phyloP scores from a whole-genome alignment of 164 flowering plant genomes.

The Chimonanthus praecox region DNA sequence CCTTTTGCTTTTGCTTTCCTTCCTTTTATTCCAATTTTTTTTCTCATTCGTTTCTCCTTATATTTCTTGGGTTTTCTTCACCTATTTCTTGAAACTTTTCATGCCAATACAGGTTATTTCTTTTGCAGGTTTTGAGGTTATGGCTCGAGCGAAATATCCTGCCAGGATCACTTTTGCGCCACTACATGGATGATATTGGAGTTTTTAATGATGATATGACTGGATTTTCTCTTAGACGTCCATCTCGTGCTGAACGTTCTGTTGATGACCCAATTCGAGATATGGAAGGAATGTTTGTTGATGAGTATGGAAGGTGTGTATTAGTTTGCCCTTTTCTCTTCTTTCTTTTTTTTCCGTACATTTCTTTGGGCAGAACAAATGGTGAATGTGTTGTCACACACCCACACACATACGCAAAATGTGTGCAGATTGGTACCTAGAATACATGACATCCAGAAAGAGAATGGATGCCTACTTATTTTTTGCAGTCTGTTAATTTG shows the following conservation, averaged over 20 bases:
- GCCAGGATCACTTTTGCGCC: conserved; percentile 79
- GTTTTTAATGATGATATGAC: conserved; percentile 56
- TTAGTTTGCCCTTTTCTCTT: neutral
- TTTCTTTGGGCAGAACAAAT: no score
- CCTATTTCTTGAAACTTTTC: no score
- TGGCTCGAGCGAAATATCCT: conserved; percentile 97
- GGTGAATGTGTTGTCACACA: no score
- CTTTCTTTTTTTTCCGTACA: neutral
- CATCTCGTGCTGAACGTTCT: conserved; percentile 84
- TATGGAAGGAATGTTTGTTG: conserved; percentile 98
- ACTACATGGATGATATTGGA: conserved; percentile 81
- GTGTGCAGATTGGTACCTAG: no score
- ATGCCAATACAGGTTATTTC: neutral
- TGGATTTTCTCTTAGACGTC: conserved; percentile 63
- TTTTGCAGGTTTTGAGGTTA: conserved; percentile 67
- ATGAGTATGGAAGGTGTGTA: conserved; percentile 93
- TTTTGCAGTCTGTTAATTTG: no score
- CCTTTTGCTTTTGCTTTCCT: no score
- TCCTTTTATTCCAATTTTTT: neutral
- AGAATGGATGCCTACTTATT: no score
- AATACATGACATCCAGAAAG: no score
- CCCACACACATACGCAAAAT: no score
- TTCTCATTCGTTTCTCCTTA: no score
- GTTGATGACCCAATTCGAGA: conserved; percentile 97
- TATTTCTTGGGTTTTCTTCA: no score